phyloP scores from a whole-genome alignment of 495 filamentous ascomycete species.

The Trichoderma parareesei region DNA sequence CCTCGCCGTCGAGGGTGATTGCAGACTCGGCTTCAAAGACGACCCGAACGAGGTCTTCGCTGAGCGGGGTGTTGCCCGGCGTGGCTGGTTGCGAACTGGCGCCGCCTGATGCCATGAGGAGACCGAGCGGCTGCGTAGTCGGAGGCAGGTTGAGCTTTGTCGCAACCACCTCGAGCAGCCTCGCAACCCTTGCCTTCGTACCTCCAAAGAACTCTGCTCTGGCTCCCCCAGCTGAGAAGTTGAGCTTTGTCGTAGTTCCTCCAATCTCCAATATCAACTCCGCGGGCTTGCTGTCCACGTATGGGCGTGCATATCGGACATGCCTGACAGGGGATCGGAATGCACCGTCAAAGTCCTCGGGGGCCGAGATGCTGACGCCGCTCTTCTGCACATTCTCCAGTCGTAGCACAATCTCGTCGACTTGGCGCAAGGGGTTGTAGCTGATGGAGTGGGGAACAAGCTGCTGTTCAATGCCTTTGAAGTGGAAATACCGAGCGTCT shows the following conservation, averaged over 20 bases:
- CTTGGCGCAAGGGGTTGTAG: constrained; percentile 59
- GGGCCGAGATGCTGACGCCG: constrained; percentile 61
- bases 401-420: constrained; percentile 71
- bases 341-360: constrained; percentile 18
- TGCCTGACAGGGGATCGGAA: constrained; percentile 33
- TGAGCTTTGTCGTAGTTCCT: constrained; percentile 56
- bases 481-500: constrained; percentile 88
- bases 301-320: constrained; percentile 77
- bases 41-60: constrained; percentile 63
- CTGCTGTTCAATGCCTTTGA: constrained; percentile 83
- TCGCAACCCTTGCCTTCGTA: constrained; percentile 57
- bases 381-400: constrained; percentile 81
- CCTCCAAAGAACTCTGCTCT: constrained; percentile 66
- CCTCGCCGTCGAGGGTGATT: constrained; percentile 61
- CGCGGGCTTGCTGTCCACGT: constrained; percentile 60
- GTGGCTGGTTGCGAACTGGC: constrained; percentile 47
- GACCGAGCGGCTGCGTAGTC: constrained; percentile 53
- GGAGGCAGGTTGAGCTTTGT: constrained; percentile 69
- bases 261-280: constrained; percentile 78
- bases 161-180: constrained; percentile 69
- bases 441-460: constrained; percentile 71
- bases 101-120: constrained; percentile 53
- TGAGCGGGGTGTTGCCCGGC: constrained; percentile 62
- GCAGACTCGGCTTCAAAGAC: constrained; percentile 58
- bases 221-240: constrained; percentile 31